Evolutionary conservation across 2,329 filamentous ascomycete species (phyloP).

Genomic region (Beauveria sp.): DNA sequence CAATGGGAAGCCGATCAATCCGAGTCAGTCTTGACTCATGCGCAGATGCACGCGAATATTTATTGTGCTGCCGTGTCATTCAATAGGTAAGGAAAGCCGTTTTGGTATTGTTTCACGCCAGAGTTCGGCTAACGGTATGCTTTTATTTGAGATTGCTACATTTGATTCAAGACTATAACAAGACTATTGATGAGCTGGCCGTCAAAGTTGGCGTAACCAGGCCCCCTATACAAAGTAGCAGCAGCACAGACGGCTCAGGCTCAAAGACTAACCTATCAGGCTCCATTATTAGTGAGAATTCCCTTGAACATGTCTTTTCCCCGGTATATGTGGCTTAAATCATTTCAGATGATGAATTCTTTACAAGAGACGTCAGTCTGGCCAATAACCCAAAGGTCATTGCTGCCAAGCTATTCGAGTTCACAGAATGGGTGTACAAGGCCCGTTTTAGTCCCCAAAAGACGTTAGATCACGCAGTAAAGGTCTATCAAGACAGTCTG

Average conservation of each 20-base stretch:
- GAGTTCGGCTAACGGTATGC: not conserved
- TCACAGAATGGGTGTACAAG: conserved; percentile 2
- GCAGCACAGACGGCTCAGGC: not conserved
- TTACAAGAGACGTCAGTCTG: not conserved
- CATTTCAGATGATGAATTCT: not conserved
- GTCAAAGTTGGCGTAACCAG: not conserved
- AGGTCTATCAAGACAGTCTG: not conserved
- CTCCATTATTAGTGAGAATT: not conserved
- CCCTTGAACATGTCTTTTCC: not conserved
- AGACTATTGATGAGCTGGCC: not conserved
- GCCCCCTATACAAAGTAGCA: not conserved
- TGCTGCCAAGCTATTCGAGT: conserved; percentile 1
- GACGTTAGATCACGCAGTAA: not conserved
- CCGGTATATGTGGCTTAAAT: not conserved
- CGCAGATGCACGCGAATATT: not conserved
- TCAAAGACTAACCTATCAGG: not conserved
- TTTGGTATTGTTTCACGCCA: not conserved
- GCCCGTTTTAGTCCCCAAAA: not conserved
- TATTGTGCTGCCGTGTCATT: conserved; percentile 4
- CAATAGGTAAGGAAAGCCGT: not conserved
- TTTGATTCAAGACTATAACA: not conserved
- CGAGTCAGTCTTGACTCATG: not conserved
- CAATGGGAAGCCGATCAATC: not conserved
- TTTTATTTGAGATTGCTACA: not conserved
- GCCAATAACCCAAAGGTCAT: not conserved